Evolutionary conservation across 163 green algal genomes (phyloP), one percentile per base, ranked within the genome.

Genomic region (Volvox carteri): DNA sequence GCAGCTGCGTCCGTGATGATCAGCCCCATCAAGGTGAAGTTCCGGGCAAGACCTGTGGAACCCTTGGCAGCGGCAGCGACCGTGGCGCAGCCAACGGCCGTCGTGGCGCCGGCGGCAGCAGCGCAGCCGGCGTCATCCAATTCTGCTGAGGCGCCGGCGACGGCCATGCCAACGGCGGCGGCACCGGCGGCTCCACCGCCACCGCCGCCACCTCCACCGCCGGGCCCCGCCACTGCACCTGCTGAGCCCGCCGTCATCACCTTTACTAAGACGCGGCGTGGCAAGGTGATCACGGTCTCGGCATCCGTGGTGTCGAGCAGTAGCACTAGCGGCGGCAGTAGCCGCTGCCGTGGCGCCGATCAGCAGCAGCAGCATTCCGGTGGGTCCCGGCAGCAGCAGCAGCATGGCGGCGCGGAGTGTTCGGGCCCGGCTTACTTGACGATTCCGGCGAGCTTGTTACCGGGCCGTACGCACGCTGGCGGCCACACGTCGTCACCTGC

Each of bases 11-110:
- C 67, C 7, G 19, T 37, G 28, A 21, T 76, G 0, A 21, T 58
- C 37, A 89, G 72, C 72, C 84, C 84, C 52, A 89, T 89, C 19
- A 89, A 84, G 41, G 41, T 89, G 1, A 84, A 84, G 67, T 84
- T 84, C 21, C 52, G 72, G 0, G 84, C 84, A 28, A 88, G 81
- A 50, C 84, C 84, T 3, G 39, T 72, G 0, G 84, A 84, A 1
- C 14, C 84, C 18, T 2, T 48, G 8, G 8, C 62, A 8, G 2
- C 28, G 23, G n/a, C 50, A 8, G 46, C 62, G 33, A 42, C 60
- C 7, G 42, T 41, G 18, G 21, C 37, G 37, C 48, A 33, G 21
- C n/a, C 75, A 0, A 0, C 4, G 37, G 9, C 39, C 25, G 14
- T 18, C 21, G 12, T 35, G 41, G 39, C 72, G 7, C 18, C 72